phyloP scores from a whole-genome alignment of 192 early-diverging fungal species.

The Geranomyces variabilis region DNA sequence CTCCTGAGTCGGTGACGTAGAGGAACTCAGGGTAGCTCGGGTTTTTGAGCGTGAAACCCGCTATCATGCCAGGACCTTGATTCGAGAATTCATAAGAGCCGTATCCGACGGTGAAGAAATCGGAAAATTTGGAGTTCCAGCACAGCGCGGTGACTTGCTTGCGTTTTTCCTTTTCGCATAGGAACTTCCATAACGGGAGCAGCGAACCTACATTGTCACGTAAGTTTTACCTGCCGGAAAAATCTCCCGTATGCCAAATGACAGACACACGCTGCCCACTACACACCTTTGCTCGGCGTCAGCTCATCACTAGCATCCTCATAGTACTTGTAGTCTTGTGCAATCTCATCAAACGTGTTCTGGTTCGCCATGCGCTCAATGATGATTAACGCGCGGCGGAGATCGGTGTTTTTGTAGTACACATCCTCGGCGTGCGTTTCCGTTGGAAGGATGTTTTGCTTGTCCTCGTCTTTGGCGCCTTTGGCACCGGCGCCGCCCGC shows the following conservation, averaged over 20 bases:
- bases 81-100: conserved; percentile 66
- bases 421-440: conserved; percentile 62
- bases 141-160: conserved; percentile 64
- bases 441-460: conserved; percentile 45
- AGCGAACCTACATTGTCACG: conserved; percentile 52
- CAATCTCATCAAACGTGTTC: conserved; percentile 68
- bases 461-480: conserved; percentile 61
- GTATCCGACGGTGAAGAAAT: conserved; percentile 64
- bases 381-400: conserved; percentile 56
- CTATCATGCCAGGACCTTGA: conserved; percentile 66
- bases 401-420: conserved; percentile 61
- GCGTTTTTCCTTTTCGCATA: conserved; percentile 60
- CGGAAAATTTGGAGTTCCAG: conserved; percentile 58
- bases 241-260: too few relatives aligned
- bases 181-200: conserved; percentile 64
- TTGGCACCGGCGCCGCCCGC: conserved; percentile 44
- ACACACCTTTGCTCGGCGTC: conserved; percentile 55
- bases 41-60: conserved; percentile 65
- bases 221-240: too few relatives aligned
- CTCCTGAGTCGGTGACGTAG: conserved; percentile 59
- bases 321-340: conserved; percentile 70
- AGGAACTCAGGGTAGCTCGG: conserved; percentile 63
- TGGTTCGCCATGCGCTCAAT: conserved; percentile 70
- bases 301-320: conserved; percentile 67
- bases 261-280: too few relatives aligned